phyloP scores from a whole-genome alignment of 768 basidiomycete genomes.

The Gloeostereum incarnatum region DNA sequence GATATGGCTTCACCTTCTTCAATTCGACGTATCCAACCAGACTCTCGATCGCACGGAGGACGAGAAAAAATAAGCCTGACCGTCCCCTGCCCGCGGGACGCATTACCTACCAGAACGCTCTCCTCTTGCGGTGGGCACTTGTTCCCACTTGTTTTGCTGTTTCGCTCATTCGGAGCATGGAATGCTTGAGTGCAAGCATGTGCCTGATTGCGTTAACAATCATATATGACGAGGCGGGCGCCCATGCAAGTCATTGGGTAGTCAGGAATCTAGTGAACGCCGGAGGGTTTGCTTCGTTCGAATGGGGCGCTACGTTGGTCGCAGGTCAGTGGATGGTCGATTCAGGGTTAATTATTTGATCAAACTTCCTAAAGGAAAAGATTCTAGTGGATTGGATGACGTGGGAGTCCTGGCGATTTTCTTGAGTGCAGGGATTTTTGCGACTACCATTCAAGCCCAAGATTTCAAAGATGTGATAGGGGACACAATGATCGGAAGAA shows the following conservation, averaged over 20 bases:
- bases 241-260: constrained; percentile 1
- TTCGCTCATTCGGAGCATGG: background rate
- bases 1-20: constrained; percentile 18
- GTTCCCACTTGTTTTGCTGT: background rate
- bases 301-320: background rate
- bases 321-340: background rate
- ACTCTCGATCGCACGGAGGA: constrained; percentile 7
- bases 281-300: background rate
- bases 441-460: constrained; percentile 28
- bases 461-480: constrained; percentile 30
- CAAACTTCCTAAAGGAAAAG: background rate
- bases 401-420: constrained; percentile 4
- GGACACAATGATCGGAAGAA: constrained; percentile 22
- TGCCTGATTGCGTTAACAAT: background rate
- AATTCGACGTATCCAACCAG: constrained; percentile 18
- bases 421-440: constrained; percentile 14
- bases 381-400: background rate
- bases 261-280: background rate
- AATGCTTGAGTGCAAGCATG: background rate
- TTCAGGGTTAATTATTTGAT: background rate
- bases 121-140: background rate
- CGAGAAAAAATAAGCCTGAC: constrained; percentile 19
- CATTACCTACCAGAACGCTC: constrained; percentile 7
- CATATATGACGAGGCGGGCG: background rate
- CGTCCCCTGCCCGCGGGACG: constrained; percentile 18